A percentile compares a stretch with the other conserved stretches of the same genome.
Conservation (phyloP, 495 filamentous ascomycete species). For the Talaromyces proteolyticus region DNA sequence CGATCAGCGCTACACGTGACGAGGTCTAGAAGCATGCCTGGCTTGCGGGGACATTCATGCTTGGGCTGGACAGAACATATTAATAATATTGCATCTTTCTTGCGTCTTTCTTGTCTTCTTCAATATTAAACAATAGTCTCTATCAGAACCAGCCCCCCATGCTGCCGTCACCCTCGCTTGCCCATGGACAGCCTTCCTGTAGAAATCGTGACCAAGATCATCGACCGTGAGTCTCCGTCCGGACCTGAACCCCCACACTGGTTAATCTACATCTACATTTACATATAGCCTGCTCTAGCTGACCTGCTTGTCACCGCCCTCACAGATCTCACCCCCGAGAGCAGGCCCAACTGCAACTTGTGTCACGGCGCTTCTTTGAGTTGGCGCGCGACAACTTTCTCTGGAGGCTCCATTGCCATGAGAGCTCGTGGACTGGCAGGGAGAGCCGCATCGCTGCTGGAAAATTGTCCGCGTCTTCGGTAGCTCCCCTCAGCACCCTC, state of each 20-base stretch:
- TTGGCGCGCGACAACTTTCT: slow-evolving; percentile 68
- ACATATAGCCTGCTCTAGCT: no score
- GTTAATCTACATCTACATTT: no score
- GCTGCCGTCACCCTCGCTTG: slow-evolving; percentile 14
- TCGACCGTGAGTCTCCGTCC: slow-evolving; percentile 61
- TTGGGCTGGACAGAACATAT: no score
- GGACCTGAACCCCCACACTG: neutral
- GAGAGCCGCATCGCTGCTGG: slow-evolving; percentile 34
- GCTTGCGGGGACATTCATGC: neutral
- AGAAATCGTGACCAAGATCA: slow-evolving; percentile 71
- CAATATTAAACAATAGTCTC: no score
- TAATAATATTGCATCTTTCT: no score
- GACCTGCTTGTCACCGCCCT: slow-evolving; percentile 46
- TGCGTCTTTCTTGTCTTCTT: neutral
- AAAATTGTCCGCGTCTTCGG: slow-evolving; percentile 20
- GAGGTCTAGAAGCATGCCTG: no score
- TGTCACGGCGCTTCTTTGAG: slow-evolving; percentile 60
- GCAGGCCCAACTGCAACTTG: slow-evolving; percentile 64
- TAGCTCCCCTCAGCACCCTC: slow-evolving; percentile 25
- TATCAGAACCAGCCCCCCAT: slow-evolving; percentile 37
- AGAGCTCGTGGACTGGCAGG: slow-evolving; percentile 49
- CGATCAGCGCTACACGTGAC: no score
- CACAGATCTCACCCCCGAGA: slow-evolving; percentile 56
- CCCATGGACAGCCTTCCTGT: slow-evolving; percentile 63
- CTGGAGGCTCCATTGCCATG: slow-evolving; percentile 73